phyloP scores from a whole-genome alignment of 2,329 filamentous ascomycete genomes.

The Drechslerella coelobrocha region DNA sequence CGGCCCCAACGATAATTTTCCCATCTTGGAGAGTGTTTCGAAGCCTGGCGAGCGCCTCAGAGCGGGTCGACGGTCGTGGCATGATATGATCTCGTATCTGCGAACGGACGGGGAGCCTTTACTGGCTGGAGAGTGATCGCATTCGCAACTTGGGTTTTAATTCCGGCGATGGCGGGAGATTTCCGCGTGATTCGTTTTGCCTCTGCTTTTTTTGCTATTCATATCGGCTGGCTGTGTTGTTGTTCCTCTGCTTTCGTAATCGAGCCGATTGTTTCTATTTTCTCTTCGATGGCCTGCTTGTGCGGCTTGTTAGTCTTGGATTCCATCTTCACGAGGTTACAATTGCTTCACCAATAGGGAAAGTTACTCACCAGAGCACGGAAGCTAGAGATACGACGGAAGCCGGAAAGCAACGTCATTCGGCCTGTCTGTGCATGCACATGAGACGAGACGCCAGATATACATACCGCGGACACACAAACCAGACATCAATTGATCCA shows the following conservation, averaged over 20 bases:
- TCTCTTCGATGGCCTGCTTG: no score
- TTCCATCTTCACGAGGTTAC: no score
- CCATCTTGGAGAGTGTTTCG: constrained; percentile 24
- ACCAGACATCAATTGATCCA: no score
- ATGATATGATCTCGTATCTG: constrained; percentile 11
- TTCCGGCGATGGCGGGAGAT: neutral
- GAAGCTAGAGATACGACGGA: neutral
- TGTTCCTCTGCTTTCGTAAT: no score
- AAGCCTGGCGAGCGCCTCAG: constrained; percentile 21
- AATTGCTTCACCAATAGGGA: no score
- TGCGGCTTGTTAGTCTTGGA: no score
- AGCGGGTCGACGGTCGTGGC: constrained; percentile 27
- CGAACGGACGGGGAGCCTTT: no score
- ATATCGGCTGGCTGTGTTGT: no score
- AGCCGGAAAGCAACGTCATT: constrained; percentile 8
- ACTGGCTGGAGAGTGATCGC: neutral
- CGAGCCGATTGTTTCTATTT: no score
- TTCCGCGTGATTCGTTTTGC: constrained; percentile 3
- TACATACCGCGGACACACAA: no score
- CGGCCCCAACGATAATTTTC: constrained; percentile 31
- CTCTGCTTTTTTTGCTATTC: no score
- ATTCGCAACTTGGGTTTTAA: neutral
- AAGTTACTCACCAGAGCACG: no score
- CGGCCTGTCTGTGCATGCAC: constrained; percentile 1
- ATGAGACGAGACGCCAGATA: neutral